These are phyloP conservation scores for Tricholoma flavovirens DNA, from an alignment of 768 basidiomycete genomes.

Conservation along the genomic window DNA sequence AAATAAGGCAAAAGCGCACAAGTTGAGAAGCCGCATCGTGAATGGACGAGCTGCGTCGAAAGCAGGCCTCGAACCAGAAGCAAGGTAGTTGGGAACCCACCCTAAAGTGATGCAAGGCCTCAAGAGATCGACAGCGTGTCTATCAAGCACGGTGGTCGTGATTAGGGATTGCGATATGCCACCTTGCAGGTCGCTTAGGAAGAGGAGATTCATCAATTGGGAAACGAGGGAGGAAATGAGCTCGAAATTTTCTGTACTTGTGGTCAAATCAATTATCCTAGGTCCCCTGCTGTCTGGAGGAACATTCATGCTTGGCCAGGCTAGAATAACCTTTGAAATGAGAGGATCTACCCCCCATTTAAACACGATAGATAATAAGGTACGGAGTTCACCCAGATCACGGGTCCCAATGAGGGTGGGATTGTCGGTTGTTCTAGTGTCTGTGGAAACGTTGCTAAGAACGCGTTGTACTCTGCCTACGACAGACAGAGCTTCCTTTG, in stretches of 20 bases:
- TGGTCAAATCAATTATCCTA: slow-evolving; percentile 41
- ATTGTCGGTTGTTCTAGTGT: slow-evolving; percentile 9
- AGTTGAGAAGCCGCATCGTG: slow-evolving; percentile 51
- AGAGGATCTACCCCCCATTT: slow-evolving; percentile 65
- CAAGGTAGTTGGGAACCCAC: slow-evolving; percentile 60
- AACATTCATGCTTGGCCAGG: slow-evolving; percentile 30
- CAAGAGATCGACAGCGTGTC: slow-evolving; percentile 54
- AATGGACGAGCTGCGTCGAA: slow-evolving; percentile 44
- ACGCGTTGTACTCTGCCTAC: slow-evolving; percentile 43
- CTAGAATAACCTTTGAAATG: slow-evolving; percentile 35
- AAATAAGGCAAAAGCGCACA: slow-evolving; percentile 39
- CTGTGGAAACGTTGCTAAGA: slow-evolving; percentile 23
- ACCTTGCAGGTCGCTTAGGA: slow-evolving; percentile 46
- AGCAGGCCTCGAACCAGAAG: slow-evolving; percentile 30
- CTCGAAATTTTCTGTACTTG: slow-evolving; percentile 35
- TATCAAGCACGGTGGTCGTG: slow-evolving; percentile 49
- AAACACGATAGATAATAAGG: slow-evolving; percentile 61
- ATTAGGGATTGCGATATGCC: slow-evolving; percentile 54
- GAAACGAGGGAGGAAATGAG: slow-evolving; percentile 37
- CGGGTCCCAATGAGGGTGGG: slow-evolving; percentile 58
- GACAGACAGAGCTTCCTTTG: slow-evolving; percentile 46
- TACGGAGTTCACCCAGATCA: slow-evolving; percentile 58
- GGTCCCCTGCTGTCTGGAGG: slow-evolving; percentile 9
- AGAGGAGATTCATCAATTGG: slow-evolving; percentile 44
- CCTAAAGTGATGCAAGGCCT: slow-evolving; percentile 58